Conservation (phyloP, 441 rosid species). For the Erodium chrysanthum region DNA sequence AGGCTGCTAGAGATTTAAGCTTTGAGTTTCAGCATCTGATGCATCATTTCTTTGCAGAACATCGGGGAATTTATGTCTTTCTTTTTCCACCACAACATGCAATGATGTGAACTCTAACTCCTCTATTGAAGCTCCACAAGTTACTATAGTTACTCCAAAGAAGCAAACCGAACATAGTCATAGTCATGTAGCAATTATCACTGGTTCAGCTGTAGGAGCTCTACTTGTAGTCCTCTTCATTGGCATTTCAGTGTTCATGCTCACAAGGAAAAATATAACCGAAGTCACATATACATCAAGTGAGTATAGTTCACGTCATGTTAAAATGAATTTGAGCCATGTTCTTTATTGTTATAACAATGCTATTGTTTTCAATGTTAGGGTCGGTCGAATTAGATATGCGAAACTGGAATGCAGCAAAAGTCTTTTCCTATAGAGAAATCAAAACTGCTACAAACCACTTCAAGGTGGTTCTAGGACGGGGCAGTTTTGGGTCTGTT, state of each 20-base stretch:
- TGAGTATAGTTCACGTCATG: conserved; percentile 25
- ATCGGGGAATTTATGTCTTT: conserved; percentile 70
- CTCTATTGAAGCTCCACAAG: conserved; percentile 68
- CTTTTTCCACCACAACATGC: conserved; percentile 51
- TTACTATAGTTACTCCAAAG: conserved; percentile 42
- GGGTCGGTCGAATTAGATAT: conserved; percentile 40
- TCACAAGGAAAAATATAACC: conserved; percentile 34
- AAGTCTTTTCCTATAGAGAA: conserved; percentile 68
- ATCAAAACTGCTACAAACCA: conserved; percentile 67
- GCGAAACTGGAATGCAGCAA: conserved; percentile 77
- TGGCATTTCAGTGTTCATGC: conserved; percentile 29
- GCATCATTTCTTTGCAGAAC: conserved; percentile 35
- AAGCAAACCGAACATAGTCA: conserved; percentile 28
- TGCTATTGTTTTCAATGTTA: conserved; percentile 12
- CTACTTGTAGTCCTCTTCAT: conserved; percentile 36
- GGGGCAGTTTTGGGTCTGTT: conserved; percentile 85
- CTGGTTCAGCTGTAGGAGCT: conserved; percentile 54
- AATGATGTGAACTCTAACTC: conserved; percentile 39
- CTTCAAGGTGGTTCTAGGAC: conserved; percentile 73
- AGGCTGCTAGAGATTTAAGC: conserved; percentile 2
- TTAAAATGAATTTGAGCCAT: background rate
- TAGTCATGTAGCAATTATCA: conserved; percentile 35
- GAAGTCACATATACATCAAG: conserved; percentile 36
- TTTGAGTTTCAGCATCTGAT: conserved; percentile 16
- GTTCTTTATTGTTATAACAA: conserved; percentile 15